These are phyloP conservation scores for Cystobasidium ongulense DNA, from an alignment of 768 basidiomycete genomes.

Conservation along the genomic window DNA sequence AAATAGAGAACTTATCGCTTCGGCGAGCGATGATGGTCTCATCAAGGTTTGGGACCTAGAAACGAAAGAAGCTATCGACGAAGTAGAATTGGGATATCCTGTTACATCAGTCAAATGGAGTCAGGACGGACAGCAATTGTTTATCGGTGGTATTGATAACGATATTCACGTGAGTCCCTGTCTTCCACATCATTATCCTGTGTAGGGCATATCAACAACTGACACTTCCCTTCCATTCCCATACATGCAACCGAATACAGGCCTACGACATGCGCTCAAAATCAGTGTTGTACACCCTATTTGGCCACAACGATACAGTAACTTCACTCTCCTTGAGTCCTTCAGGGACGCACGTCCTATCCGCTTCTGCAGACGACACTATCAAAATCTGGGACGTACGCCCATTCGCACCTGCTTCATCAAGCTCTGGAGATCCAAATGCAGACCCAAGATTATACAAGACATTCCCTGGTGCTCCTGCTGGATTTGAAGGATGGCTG, in stretches of 20 bases:
- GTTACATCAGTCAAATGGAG: conserved; percentile 81
- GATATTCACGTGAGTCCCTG: conserved; percentile 68
- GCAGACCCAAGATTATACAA: conserved; percentile 39
- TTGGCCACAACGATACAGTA: conserved; percentile 84
- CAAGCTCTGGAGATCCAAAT: conserved; percentile 63
- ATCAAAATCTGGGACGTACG: conserved; percentile 84
- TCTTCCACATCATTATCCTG: conserved; percentile 1
- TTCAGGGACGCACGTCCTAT: conserved; percentile 73
- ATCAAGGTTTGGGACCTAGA: conserved; percentile 82
- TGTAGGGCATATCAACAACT: not conserved
- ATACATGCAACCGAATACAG: not conserved
- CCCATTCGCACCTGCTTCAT: conserved; percentile 77
- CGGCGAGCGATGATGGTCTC: conserved; percentile 83
- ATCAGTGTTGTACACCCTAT: conserved; percentile 67
- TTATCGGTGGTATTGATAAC: conserved; percentile 88
- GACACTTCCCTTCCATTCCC: not conserved
- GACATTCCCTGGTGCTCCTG: conserved; percentile 61
- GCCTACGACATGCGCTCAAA: conserved; percentile 75
- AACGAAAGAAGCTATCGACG: conserved; percentile 64
- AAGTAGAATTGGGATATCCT: conserved; percentile 69
- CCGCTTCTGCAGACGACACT: conserved; percentile 81
- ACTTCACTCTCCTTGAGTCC: conserved; percentile 89
- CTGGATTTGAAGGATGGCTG: conserved; percentile 84
- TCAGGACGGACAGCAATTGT: conserved; percentile 74
- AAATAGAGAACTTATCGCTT: conserved; percentile 75